phyloP scores from a whole-genome alignment of 495 filamentous ascomycete genomes.

The Antarctomyces pellizariae region DNA sequence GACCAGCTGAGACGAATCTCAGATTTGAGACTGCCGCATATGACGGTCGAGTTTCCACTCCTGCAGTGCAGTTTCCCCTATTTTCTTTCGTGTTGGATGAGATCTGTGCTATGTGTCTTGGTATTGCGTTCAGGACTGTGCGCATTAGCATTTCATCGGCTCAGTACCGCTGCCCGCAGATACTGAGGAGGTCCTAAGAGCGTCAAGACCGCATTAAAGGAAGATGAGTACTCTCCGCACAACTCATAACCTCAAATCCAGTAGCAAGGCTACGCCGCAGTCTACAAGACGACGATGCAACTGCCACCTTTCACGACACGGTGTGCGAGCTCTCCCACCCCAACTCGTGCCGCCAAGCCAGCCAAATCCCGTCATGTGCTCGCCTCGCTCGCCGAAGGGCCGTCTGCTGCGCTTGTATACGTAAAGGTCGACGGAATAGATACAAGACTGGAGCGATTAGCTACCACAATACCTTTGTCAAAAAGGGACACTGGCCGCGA shows the following conservation, averaged over 20 bases:
- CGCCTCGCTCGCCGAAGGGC: conserved; percentile 65
- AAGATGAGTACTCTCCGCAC: too few species aligned
- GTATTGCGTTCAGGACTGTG: too few species aligned
- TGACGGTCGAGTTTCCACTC: too few species aligned
- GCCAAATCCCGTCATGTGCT: conserved; percentile 87
- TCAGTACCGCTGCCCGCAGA: too few species aligned
- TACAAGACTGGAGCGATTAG: conserved; percentile 55
- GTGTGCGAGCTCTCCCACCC: conserved; percentile 62
- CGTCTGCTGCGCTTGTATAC: conserved; percentile 83
- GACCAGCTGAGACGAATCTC: too few species aligned
- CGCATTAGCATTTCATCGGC: too few species aligned
- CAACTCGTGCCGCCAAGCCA: conserved; percentile 51
- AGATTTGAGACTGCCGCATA: too few species aligned
- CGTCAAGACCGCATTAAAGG: too few species aligned
- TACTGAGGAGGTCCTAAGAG: too few species aligned
- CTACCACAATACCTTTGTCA: conserved; percentile 38
- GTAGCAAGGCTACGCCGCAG: conserved; percentile 89
- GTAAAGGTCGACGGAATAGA: conserved; percentile 90
- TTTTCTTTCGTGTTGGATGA: too few species aligned
- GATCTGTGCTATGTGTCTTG: too few species aligned
- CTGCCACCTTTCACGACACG: conserved; percentile 83
- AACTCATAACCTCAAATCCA: conserved; percentile 75
- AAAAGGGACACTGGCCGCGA: conserved; percentile 75
- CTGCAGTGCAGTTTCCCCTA: too few species aligned
- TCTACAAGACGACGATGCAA: conserved; percentile 77